These are phyloP conservation scores for Lentinula aciculospora DNA, from an alignment of 768 basidiomycete species.

Conservation along the genomic window DNA sequence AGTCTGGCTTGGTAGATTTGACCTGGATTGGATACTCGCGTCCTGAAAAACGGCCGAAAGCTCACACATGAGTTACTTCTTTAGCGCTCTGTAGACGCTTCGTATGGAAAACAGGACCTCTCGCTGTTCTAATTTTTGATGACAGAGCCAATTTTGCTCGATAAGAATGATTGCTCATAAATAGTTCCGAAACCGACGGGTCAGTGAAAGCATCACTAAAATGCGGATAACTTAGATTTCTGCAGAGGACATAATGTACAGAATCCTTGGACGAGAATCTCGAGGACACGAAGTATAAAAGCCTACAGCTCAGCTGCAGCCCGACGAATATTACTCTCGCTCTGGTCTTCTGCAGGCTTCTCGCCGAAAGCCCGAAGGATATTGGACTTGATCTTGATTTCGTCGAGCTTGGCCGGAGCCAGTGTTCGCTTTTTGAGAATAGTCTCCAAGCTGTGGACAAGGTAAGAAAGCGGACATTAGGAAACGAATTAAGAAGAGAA, in stretches of 20 bases:
- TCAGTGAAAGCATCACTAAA: too few species aligned
- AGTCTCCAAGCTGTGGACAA: constrained; percentile 50
- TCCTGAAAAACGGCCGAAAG: too few species aligned
- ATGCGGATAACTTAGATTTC: neutral
- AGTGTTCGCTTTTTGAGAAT: constrained; percentile 80
- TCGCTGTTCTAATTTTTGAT: too few species aligned
- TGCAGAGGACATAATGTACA: neutral
- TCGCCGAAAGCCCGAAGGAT: constrained; percentile 62
- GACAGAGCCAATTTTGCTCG: too few species aligned
- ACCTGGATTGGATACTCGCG: neutral
- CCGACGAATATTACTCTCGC: constrained; percentile 9
- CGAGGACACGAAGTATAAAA: neutral
- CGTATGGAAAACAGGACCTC: neutral
- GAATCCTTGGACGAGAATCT: neutral
- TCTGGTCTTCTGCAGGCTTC: constrained; percentile 28
- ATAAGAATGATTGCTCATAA: too few species aligned
- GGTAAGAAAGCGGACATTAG: constrained; percentile 11
- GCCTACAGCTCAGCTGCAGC: constrained; percentile 39
- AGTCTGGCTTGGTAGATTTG: neutral
- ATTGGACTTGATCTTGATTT: constrained; percentile 90
- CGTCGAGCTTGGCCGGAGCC: constrained; percentile 77
- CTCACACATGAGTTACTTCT: too few species aligned
- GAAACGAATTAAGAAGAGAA: constrained; percentile 4
- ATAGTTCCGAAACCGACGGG: too few species aligned
- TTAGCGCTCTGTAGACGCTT: neutral